A percentile compares a stretch with the other conserved stretches of the same genome.
Conservation (phyloP, 257 asterid genomes). For the Gynochthodes officinalis region DNA sequence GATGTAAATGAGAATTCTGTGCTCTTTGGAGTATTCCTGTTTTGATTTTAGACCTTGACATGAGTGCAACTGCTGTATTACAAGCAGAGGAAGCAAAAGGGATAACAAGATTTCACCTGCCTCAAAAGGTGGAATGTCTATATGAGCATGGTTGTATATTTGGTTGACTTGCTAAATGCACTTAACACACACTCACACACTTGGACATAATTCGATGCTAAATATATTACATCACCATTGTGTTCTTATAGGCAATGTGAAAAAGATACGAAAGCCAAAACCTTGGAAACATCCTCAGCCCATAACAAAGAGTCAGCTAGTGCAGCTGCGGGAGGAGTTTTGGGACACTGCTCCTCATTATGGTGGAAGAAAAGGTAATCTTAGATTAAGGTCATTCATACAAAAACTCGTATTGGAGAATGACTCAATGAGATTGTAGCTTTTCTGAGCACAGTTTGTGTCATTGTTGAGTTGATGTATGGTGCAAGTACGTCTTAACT, state of each 20-base stretch:
- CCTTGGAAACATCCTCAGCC: slow-evolving; percentile 90
- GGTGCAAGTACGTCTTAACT: background rate
- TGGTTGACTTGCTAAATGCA: no score
- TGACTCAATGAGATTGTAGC: background rate
- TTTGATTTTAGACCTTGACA: background rate
- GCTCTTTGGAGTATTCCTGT: background rate
- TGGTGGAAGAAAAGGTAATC: slow-evolving; percentile 72
- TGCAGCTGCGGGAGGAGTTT: slow-evolving; percentile 75
- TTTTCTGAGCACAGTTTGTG: background rate
- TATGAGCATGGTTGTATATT: background rate
- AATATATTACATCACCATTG: background rate
- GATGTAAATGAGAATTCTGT: background rate
- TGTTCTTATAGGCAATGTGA: slow-evolving; percentile 34
- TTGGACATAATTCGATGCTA: no score
- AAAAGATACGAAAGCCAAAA: slow-evolving; percentile 62
- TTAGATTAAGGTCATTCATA: background rate
- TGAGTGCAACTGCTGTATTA: no score
- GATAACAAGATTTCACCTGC: background rate
- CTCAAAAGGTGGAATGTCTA: no score
- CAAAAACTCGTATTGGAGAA: background rate
- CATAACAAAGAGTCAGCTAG: slow-evolving; percentile 71
- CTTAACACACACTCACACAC: no score
- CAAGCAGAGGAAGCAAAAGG: background rate
- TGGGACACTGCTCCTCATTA: slow-evolving; percentile 95
- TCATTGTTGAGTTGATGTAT: background rate